phyloP scores from a whole-genome alignment of 768 basidiomycete genomes.

The Agrocybe pediades region DNA sequence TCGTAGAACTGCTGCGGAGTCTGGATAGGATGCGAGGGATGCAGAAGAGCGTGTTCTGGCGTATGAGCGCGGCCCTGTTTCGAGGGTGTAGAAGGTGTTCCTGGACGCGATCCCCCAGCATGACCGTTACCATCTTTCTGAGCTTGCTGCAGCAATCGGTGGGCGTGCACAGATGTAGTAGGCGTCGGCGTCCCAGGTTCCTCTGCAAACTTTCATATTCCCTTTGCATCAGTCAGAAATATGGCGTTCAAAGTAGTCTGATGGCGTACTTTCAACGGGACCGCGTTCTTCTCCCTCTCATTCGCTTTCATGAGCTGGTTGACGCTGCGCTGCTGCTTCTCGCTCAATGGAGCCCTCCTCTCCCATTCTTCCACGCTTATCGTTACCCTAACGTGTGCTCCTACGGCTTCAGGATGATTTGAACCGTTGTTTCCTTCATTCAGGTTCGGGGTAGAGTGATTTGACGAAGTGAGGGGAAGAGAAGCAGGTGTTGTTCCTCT shows the following conservation, averaged over 20 bases:
- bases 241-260: slow-evolving; percentile 5
- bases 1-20: slow-evolving; percentile 88
- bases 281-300: slow-evolving; percentile 50
- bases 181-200: slow-evolving; percentile 21
- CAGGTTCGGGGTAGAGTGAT: slow-evolving; percentile 4
- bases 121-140: slow-evolving; percentile 22
- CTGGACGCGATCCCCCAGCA: slow-evolving; percentile 29
- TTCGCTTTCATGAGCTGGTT: slow-evolving; percentile 54
- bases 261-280: slow-evolving; percentile 71
- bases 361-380: slow-evolving; percentile 93
- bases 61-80: background rate
- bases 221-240: background rate
- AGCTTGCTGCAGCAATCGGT: slow-evolving; percentile 17
- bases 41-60: slow-evolving; percentile 34
- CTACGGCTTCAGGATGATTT: background rate
- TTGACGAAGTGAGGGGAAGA: slow-evolving; percentile 11
- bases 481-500: slow-evolving; percentile 12
- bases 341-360: slow-evolving; percentile 71
- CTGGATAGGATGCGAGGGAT: slow-evolving; percentile 73
- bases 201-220: slow-evolving; percentile 14
- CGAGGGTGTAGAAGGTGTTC: slow-evolving; percentile 35
- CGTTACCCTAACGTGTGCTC: slow-evolving; percentile 16
- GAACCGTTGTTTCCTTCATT: background rate
- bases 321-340: slow-evolving; percentile 69
- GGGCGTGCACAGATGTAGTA: slow-evolving; percentile 7